Conservation (phyloP, 306 rosid species). For the Mimosa pudica region DNA sequence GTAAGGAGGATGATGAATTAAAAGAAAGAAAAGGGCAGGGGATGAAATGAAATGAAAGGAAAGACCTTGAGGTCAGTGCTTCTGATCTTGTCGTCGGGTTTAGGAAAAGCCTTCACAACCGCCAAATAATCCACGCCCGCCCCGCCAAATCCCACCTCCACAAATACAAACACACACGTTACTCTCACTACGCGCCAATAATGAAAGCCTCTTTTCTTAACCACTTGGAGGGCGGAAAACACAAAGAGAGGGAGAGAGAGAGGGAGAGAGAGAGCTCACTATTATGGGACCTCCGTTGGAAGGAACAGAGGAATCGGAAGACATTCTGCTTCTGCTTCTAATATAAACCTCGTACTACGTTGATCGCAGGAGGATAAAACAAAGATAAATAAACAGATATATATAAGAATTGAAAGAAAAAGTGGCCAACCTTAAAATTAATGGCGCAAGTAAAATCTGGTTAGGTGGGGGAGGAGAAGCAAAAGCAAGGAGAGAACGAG, state of each 20-base stretch:
- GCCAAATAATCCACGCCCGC: constrained; percentile 66
- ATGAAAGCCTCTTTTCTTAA: background rate
- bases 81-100: constrained; percentile 79
- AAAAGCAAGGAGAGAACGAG: background rate
- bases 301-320: constrained; percentile 50
- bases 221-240: background rate
- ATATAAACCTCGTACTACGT: too few relatives aligned
- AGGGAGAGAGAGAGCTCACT: constrained; percentile 47
- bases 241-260: background rate
- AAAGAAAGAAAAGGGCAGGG: background rate
- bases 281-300: constrained; percentile 51
- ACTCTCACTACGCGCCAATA: background rate
- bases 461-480: background rate
- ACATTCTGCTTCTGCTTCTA: constrained; percentile 43
- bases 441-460: background rate
- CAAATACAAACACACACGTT: background rate
- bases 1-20: background rate
- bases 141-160: constrained; percentile 78
- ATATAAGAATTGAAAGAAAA: background rate
- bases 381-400: background rate
- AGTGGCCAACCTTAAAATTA: constrained; percentile 3
- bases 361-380: background rate
- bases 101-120: constrained; percentile 63
- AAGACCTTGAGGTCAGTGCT: constrained; percentile 65
- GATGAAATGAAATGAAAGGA: too few relatives aligned